Evolutionary conservation across 805 yeast genomes (phyloP), one percentile per base, ranked within the genome.

Genomic region (Jamesozyma spencerorum): DNA sequence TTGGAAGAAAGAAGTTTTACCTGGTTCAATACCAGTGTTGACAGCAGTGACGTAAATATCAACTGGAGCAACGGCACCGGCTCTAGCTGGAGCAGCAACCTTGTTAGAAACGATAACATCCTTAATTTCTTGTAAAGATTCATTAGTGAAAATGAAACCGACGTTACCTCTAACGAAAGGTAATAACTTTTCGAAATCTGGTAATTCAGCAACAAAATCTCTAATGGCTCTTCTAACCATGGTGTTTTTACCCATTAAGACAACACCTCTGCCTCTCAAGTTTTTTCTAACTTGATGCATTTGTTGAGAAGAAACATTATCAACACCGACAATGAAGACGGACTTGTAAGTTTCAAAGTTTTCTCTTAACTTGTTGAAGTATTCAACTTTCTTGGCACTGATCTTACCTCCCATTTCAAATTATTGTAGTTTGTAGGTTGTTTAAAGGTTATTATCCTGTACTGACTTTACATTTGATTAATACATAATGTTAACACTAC

Each of bases 11-110:
- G 98, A 92, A 66, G 99, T 92, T 86, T 92, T 92, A 83, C 97
- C 97, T 74, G 99, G 99, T 78, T 92, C 98, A 95, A 92, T 88
- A 84, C 97, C 97, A 62, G 99, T 92, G 95, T 92, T 92, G 73
- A 95, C 94, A 63, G 97, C 97, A 69, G 94, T 94, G 59, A 92
- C 83, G 82, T 80, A 86, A 65, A 92, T 97, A 67, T 90, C 97
- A 70, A 70, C 82, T 71, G 97, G 97, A 64, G 99, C 97, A 67
- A 86, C 68, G 66, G 97, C 97, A 86, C 98, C 98, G 54, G 98
- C 94, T 77, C 88, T 88, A 65, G 99, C 99, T 73, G 99, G 99
- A 65, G 99, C 99, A 68, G 96, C 96, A 69, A 92, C 97, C 74
- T 83, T 88, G 88, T 92, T 92, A 63, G 83, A 69, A 58, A 83